These are phyloP conservation scores for Linum usitatissimum DNA, from an alignment of 345 rosid genomes.

Conservation along the genomic window DNA sequence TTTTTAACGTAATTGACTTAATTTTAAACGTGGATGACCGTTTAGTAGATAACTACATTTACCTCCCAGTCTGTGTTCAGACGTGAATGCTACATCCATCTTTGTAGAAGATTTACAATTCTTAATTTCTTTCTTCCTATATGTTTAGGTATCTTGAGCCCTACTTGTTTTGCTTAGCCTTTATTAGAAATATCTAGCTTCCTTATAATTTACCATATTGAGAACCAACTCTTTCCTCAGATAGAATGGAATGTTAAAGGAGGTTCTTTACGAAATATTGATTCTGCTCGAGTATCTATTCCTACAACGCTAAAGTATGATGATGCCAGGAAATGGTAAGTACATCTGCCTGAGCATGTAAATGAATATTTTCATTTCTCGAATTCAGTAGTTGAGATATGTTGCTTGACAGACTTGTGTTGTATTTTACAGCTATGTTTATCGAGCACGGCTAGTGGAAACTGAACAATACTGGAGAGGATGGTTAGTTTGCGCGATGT, in stretches of 20 bases:
- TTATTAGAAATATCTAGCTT: not conserved
- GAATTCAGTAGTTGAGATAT: not conserved
- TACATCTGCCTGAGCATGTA: conserved; percentile 7
- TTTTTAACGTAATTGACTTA: not conserved
- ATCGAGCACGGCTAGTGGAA: conserved; percentile 59
- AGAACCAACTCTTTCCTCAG: conserved; percentile 22
- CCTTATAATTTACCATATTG: not conserved
- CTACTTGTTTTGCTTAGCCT: not conserved
- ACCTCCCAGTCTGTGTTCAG: too few species aligned
- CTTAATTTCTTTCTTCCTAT: too few species aligned
- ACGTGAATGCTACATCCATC: too few species aligned
- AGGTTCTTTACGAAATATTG: conserved; percentile 75
- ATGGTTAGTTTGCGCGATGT: conserved; percentile 33
- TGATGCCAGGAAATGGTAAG: conserved; percentile 72
- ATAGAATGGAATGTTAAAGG: conserved; percentile 87
- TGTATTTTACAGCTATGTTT: conserved; percentile 50
- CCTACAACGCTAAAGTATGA: conserved; percentile 67
- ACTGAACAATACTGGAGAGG: conserved; percentile 96
- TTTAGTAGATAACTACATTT: too few species aligned
- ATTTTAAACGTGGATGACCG: not conserved
- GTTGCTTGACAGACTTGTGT: conserved; percentile 12
- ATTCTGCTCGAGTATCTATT: conserved; percentile 85
- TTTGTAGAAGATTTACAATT: too few species aligned
- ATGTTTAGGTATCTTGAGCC: not conserved
- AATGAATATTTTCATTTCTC: not conserved